Evolutionary conservation across 192 early-diverging fungal species (phyloP).

Genomic region (Backusella circina): DNA sequence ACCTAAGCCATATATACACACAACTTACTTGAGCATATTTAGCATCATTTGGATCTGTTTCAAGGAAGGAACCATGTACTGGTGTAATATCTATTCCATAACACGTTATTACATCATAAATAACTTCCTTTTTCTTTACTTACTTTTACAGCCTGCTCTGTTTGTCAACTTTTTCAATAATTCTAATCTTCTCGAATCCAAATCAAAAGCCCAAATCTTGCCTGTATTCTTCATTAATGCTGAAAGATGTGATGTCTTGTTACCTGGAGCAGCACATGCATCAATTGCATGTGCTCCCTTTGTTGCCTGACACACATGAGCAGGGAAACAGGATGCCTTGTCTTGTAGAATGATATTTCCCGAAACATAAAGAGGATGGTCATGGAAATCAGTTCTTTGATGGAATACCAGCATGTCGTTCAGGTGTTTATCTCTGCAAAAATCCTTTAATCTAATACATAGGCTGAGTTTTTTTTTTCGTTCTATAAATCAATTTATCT

Average conservation of each 20-base stretch:
- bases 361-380: slow-evolving; percentile 65
- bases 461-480: too few relatives aligned
- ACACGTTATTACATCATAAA: neutral
- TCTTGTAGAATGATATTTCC: slow-evolving; percentile 92
- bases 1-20: neutral
- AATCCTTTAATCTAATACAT: slow-evolving; percentile 18
- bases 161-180: slow-evolving; percentile 70
- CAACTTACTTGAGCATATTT: slow-evolving; percentile 47
- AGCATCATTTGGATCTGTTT: slow-evolving; percentile 66
- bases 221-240: slow-evolving; percentile 87
- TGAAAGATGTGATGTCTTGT: slow-evolving; percentile 94
- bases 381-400: slow-evolving; percentile 84
- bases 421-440: slow-evolving; percentile 70
- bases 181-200: slow-evolving; percentile 69
- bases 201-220: slow-evolving; percentile 88
- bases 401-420: slow-evolving; percentile 83
- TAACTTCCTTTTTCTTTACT: neutral
- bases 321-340: slow-evolving; percentile 94
- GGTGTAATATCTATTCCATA: slow-evolving; percentile 60
- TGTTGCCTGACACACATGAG: slow-evolving; percentile 72
- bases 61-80: slow-evolving; percentile 74
- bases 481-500: too few relatives aligned
- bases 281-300: slow-evolving; percentile 72
- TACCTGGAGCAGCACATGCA: slow-evolving; percentile 95
- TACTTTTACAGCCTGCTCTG: slow-evolving; percentile 82